A percentile compares a stretch with the other conserved stretches of the same genome.
These are phyloP conservation scores for Suillus tomentosus DNA, from an alignment of 768 basidiomycete species.

Conservation along the genomic window DNA sequence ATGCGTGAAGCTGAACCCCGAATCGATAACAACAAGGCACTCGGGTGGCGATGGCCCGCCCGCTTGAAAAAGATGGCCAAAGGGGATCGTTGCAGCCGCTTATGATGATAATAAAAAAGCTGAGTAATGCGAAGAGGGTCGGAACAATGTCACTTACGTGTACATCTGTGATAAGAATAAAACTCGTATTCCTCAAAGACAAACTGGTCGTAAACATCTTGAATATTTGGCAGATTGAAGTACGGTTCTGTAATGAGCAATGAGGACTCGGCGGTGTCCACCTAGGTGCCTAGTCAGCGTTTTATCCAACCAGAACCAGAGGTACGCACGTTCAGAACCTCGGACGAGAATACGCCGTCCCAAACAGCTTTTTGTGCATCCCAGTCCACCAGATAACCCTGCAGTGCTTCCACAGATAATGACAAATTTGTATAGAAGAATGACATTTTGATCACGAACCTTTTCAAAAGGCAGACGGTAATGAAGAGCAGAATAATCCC, in stretches of 20 bases:
- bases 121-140: conserved; percentile 25
- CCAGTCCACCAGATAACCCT: conserved; percentile 96
- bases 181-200: conserved; percentile 98
- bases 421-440: neutral
- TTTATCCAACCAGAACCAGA: conserved; percentile 3
- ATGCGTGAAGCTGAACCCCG: conserved; percentile 94
- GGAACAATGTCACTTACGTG: conserved; percentile 58
- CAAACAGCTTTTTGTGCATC: conserved; percentile 93
- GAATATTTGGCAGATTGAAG: conserved; percentile 90
- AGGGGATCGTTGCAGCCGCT: conserved; percentile 83
- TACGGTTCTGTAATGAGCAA: conserved; percentile 92
- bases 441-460: conserved; percentile 43
- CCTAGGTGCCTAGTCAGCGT: conserved; percentile 42
- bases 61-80: conserved; percentile 67
- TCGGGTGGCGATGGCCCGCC: conserved; percentile 59
- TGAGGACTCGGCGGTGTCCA: conserved; percentile 71
- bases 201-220: conserved; percentile 93
- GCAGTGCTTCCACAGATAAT: conserved; percentile 27
- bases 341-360: conserved; percentile 84
- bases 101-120: conserved; percentile 14
- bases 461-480: conserved; percentile 89
- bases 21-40: conserved; percentile 82
- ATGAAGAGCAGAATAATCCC: conserved; percentile 77
- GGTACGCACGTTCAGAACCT: conserved; percentile 60
- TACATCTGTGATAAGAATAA: conserved; percentile 73